Base-by-base conservation (phyloP, 805 yeast species). In the Candida ficus region DNA sequence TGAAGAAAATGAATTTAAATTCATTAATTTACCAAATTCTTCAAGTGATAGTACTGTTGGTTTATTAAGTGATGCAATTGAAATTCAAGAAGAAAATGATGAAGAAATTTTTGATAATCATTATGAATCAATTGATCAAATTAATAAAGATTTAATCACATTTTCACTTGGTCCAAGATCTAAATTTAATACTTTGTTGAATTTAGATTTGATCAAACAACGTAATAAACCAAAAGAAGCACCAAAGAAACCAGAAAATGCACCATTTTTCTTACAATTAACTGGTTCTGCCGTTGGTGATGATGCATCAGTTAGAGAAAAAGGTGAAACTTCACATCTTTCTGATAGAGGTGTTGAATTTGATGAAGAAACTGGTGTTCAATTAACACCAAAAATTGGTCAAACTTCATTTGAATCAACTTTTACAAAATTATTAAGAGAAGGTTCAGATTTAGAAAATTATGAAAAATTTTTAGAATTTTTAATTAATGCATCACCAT, bases 201-300 rank as follows among this genome's bases (percentile, higher is more conserved):
- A 93, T 58, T 64, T 93, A 49, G 98, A 93, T 52, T 75, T 80
- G 7, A 91, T 93, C 51, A 87, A 79, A 55, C 76, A 74, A 58
- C 76, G 99, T 55, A 89, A 88, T 58, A 91, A 87, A 62, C 97
- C 99, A 18, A 79, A 69, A 38, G 96, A 88, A 58, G 83, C 91
- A 1, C 85, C 93, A 26, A 86, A 85, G 67, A 85, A 80, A 49
- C 87, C 96, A 2, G 84, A 83, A 49, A 73, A 78, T 45, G 78
- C 86, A 1, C 84, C 86, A 17, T 93, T 95, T 61, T 95, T 95
- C 69, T 67, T 93, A 44, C 75, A 78, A 34, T 65, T 83, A 17
- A 57, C 76, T 5, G 87, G 88, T 23, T 77, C 72, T 38, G 68
- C 68, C n/a, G 83, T 80, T 39, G 90, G 89, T 43, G 87, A 82